Percentiles rank a stretch among this genome's conserved stretches.
Evolutionary conservation across 345 rosid species (phyloP).

Genomic region (Barbarea vulgaris): DNA sequence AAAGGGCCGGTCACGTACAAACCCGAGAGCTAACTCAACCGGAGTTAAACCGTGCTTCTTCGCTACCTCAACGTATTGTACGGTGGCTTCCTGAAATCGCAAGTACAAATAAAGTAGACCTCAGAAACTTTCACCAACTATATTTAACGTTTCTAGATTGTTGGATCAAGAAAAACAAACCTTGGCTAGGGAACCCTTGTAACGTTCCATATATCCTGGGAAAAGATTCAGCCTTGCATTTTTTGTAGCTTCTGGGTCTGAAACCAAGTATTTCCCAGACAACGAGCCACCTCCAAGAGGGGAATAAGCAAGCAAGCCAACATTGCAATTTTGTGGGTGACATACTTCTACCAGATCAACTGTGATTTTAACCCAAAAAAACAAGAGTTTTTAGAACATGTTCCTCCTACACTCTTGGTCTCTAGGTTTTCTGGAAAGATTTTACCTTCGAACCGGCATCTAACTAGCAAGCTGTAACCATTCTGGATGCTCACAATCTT

Average conservation of each 20-base stretch:
- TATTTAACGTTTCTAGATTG: background rate
- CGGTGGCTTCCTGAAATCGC: slow-evolving; percentile 68
- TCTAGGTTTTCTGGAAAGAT: background rate
- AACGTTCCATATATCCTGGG: slow-evolving; percentile 93
- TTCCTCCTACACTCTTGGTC: background rate
- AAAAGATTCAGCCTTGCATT: slow-evolving; percentile 79
- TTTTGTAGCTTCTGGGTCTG: slow-evolving; percentile 62
- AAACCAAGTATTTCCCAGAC: slow-evolving; percentile 72
- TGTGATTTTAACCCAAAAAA: slow-evolving; percentile 40
- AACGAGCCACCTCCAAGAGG: slow-evolving; percentile 80
- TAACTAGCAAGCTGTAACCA: slow-evolving; percentile 73
- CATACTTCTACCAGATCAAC: slow-evolving; percentile 93
- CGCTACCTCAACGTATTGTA: slow-evolving; percentile 61
- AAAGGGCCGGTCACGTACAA: slow-evolving; percentile 76
- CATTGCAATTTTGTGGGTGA: slow-evolving; percentile 79
- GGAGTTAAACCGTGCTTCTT: slow-evolving; percentile 75
- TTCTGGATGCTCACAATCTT: slow-evolving; percentile 94
- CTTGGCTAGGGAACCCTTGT: slow-evolving; percentile 64
- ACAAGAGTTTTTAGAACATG: background rate
- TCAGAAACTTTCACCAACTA: background rate
- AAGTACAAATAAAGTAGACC: background rate
- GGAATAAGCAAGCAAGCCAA: slow-evolving; percentile 85
- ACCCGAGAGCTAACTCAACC: slow-evolving; percentile 76
- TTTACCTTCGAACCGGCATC: slow-evolving; percentile 67
- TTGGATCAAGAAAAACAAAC: slow-evolving; percentile 46